Base-by-base conservation (phyloP, 2,329 filamentous ascomycete genomes). In the Macrophomina phaseolina region DNA sequence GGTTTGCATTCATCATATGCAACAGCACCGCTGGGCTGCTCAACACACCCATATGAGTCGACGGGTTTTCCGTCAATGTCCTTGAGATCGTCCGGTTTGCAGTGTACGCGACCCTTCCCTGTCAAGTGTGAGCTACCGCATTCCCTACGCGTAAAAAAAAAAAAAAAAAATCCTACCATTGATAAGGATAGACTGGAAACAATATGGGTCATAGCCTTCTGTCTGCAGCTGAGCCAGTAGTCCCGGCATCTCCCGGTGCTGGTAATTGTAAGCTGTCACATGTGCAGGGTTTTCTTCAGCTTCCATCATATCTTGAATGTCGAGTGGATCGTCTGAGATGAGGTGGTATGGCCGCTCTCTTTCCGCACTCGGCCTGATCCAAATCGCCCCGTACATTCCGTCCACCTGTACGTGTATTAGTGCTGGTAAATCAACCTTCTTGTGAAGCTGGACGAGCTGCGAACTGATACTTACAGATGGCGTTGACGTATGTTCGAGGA, bases 231-330 rank as follows among this genome's bases (percentile, higher is more conserved):
- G 68, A 3, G 68, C 68, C 18, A 70, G 63, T 45, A 70, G 53
- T 34, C 67, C 58, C n/a, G 67, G 64, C 62, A 68, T 68, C 42
- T 67, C 62, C 52, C 67, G 66, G 58, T 70, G 69, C 68, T 70
- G 69, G 34, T 68, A 67, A 12, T 70, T 70, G 49, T 68, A 70
- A 5, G 69, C 65, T 11, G 55, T 68, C n/a, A 70, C 53, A 18
- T 69, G 65, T 14, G 32, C 56, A 14, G 69, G 67, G 7, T 32
- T 63, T 8, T 56, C 56, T 40, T 70, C 69, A 8, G 69, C 69
- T n/a, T 70, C 69, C 46, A 66, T 34, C 69, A 70, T 70, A n/a
- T 67, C 67, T 40, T 69, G 68, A 4, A 64, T 32, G 58, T 70
- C 69, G n/a, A 63, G 48, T 34, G 64, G 60, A 45, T 68, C 52